These are phyloP conservation scores for Boletellus ananas DNA, from an alignment of 768 basidiomycete species.

Conservation along the genomic window DNA sequence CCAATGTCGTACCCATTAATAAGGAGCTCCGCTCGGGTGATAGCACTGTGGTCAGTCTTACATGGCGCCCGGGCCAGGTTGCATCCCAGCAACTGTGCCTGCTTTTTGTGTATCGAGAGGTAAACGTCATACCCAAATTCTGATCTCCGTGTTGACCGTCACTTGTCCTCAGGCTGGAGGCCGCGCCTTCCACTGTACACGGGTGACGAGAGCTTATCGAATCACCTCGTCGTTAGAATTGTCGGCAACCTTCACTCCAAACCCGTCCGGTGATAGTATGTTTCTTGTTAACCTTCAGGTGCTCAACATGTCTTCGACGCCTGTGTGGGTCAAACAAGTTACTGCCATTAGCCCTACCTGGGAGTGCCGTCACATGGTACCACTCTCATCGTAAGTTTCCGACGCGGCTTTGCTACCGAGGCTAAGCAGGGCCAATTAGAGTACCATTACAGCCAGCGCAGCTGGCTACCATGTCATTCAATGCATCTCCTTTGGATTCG, in stretches of 20 bases:
- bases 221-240: conserved; percentile 59
- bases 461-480: conserved; percentile 42
- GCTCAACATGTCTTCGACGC: conserved; percentile 43
- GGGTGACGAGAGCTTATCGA: conserved; percentile 52
- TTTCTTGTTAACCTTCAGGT: conserved; percentile 56
- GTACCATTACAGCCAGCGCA: conserved; percentile 46
- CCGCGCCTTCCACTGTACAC: conserved; percentile 53
- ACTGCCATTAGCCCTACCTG: conserved; percentile 68
- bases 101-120: conserved; percentile 67
- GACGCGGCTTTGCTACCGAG: background rate
- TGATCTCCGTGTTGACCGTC: conserved; percentile 1
- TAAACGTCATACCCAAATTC: conserved; percentile 20
- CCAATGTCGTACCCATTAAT: conserved; percentile 44
- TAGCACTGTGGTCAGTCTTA: conserved; percentile 47
- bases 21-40: conserved; percentile 44
- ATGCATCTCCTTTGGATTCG: conserved; percentile 37
- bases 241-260: conserved; percentile 49
- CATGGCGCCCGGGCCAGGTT: conserved; percentile 47
- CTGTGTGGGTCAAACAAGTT: conserved; percentile 53
- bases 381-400: conserved; percentile 41
- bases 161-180: conserved; percentile 39
- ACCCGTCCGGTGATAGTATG: conserved; percentile 42
- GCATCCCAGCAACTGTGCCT: conserved; percentile 53
- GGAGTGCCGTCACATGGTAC: conserved; percentile 45
- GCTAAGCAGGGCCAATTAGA: conserved; percentile 31